phyloP scores from a whole-genome alignment of 1,139 yeast genomes.

The Pichia cactophila region DNA sequence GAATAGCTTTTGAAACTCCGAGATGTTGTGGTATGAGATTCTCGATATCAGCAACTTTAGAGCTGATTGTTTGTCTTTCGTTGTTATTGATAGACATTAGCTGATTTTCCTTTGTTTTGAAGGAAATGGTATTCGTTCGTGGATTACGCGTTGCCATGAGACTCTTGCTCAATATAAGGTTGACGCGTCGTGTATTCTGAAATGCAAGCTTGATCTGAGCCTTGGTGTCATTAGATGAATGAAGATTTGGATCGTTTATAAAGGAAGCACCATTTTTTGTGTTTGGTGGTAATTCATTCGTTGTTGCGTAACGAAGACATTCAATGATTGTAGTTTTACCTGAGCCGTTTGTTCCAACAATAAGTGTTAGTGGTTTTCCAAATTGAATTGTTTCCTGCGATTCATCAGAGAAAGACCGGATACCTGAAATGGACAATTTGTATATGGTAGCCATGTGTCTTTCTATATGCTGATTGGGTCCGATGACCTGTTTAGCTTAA shows the following conservation, averaged over 20 bases:
- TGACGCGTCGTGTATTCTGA: constrained; percentile 60
- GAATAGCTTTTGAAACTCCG: constrained; percentile 81
- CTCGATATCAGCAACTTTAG: constrained; percentile 83
- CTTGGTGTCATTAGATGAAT: constrained; percentile 66
- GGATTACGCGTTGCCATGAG: constrained; percentile 60
- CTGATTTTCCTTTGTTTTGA: constrained; percentile 89
- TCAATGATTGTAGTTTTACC: constrained; percentile 99
- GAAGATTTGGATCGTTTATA: constrained; percentile 83
- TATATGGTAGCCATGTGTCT: constrained; percentile 54
- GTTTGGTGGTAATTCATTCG: constrained; percentile 94
- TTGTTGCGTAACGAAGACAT: constrained; percentile 86
- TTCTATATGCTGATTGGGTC: too few species aligned
- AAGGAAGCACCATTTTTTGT: constrained; percentile 89
- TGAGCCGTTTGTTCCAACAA: constrained; percentile 95
- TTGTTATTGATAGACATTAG: constrained; percentile 56
- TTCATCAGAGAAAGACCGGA: constrained; percentile 81
- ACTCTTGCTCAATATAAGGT: constrained; percentile 81
- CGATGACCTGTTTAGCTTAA: too few species aligned
- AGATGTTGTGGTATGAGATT: constrained; percentile 69
- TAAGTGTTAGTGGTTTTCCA: constrained; percentile 83
- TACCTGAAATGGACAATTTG: constrained; percentile 81
- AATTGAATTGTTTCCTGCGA: constrained; percentile 82
- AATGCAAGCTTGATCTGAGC: constrained; percentile 92
- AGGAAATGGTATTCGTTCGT: constrained; percentile 52
- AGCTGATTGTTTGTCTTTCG: constrained; percentile 65